A percentile compares a stretch with the other conserved stretches of the same genome.
These are phyloP conservation scores for Phytopythium litorale DNA, from an alignment of 352 stramenopile species.

Conservation along the genomic window DNA sequence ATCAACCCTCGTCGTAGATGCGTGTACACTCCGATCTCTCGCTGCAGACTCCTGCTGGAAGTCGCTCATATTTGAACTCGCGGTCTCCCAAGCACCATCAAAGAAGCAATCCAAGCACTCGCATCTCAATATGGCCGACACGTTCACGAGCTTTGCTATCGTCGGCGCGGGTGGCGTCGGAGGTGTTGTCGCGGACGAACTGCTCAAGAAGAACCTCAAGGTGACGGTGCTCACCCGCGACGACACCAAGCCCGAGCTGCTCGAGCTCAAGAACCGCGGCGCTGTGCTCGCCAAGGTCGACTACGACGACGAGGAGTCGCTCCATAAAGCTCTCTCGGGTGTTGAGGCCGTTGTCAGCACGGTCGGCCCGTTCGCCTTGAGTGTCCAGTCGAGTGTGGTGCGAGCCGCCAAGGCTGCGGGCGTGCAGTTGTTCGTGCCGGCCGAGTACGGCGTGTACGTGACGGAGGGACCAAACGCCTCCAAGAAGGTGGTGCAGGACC, in stretches of 20 bases:
- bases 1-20: too few species aligned
- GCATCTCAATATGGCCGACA: background rate
- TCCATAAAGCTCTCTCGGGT: slow-evolving; percentile 19
- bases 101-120: too few species aligned
- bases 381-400: too few species aligned
- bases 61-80: too few species aligned
- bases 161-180: slow-evolving; percentile 24
- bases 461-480: background rate
- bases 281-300: slow-evolving; percentile 16
- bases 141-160: slow-evolving; percentile 20
- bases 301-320: slow-evolving; percentile 16
- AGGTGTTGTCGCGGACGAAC: slow-evolving; percentile 9
- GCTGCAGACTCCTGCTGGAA: too few species aligned
- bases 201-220: slow-evolving; percentile 17
- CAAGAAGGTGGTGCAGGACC: too few species aligned
- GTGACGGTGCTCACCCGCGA: slow-evolving; percentile 23
- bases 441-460: slow-evolving; percentile 15
- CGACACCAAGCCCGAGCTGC: slow-evolving; percentile 14
- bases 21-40: too few species aligned
- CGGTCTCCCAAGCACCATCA: too few species aligned
- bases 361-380: too few species aligned
- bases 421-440: slow-evolving; percentile 23
- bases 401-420: slow-evolving; percentile 14
- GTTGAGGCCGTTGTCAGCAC: background rate
- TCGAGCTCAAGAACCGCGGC: slow-evolving; percentile 23